Percentiles rank a stretch among this genome's conserved stretches.
Evolutionary conservation across 2,329 filamentous ascomycete species (phyloP).

Genomic region (Botrytis fragariae): DNA sequence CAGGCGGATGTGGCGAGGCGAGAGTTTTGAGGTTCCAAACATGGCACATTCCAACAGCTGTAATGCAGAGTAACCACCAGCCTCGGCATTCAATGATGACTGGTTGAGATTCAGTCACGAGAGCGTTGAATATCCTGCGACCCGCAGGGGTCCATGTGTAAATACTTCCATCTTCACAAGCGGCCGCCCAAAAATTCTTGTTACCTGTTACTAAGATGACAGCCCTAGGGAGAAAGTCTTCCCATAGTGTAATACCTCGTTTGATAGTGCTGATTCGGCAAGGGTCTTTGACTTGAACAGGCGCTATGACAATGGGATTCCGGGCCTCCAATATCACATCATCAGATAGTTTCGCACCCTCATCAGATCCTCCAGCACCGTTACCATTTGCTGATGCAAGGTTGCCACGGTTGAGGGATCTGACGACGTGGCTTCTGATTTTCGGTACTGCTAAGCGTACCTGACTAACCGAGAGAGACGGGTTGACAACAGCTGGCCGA

Average conservation of each 20-base stretch:
- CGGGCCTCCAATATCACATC: conserved; percentile 83
- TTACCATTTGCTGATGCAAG: conserved; percentile 41
- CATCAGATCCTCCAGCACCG: conserved; percentile 49
- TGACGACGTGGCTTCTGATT: conserved; percentile 76
- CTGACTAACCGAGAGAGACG: conserved; percentile 77
- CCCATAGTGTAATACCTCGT: conserved; percentile 80
- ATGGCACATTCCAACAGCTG: conserved; percentile 82
- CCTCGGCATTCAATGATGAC: conserved; percentile 90
- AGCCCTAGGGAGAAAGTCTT: conserved; percentile 84
- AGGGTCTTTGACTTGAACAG: conserved; percentile 68
- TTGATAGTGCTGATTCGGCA: conserved; percentile 80
- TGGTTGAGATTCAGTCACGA: conserved; percentile 87
- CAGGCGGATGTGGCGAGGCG: conserved; percentile 80
- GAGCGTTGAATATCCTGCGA: conserved; percentile 76
- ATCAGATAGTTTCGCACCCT: conserved; percentile 61
- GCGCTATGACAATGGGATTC: conserved; percentile 65
- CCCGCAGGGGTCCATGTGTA: conserved; percentile 93
- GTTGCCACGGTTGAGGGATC: conserved; percentile 70
- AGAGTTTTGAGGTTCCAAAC: conserved; percentile 90
- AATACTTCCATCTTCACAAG: conserved; percentile 87
- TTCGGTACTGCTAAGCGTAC: conserved; percentile 84
- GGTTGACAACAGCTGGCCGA: conserved; percentile 82
- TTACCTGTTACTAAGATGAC: conserved; percentile 91
- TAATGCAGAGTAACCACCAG: conserved; percentile 86
- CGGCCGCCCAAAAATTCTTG: conserved; percentile 85